phyloP scores from a whole-genome alignment of 306 rosid species.

The Hylodesmum podocarpum region DNA sequence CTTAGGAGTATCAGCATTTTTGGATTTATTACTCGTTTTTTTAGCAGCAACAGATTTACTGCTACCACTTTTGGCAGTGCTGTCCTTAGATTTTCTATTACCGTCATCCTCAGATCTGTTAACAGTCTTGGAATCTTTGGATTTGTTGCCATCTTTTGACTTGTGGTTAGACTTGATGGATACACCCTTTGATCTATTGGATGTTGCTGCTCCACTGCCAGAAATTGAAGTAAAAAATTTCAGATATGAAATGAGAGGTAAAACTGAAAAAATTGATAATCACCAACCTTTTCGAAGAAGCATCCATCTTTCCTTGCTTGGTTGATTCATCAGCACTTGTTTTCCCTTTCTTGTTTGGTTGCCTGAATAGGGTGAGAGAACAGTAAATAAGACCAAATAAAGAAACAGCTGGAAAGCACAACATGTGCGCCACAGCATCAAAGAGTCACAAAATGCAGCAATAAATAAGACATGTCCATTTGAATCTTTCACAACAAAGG shows the following conservation, averaged over 20 bases:
- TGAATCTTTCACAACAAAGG: neutral
- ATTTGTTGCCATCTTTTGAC: conserved; percentile 46
- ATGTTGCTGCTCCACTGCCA: conserved; percentile 49
- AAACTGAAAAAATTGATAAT: neutral
- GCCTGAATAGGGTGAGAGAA: conserved; percentile 44
- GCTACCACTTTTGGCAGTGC: conserved; percentile 43
- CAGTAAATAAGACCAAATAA: conserved; percentile 18
- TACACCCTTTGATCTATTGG: conserved; percentile 57
- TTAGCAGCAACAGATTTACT: conserved; percentile 45
- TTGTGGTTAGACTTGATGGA: conserved; percentile 47
- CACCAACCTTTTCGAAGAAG: conserved; percentile 60
- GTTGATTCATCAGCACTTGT: conserved; percentile 40
- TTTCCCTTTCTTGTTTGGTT: conserved; percentile 64
- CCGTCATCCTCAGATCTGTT: conserved; percentile 47
- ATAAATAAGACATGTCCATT: neutral
- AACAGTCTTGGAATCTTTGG: conserved; percentile 55
- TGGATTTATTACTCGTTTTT: conserved; percentile 51
- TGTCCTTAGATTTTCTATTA: conserved; percentile 57
- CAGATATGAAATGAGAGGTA: conserved; percentile 27
- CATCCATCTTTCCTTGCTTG: conserved; percentile 51
- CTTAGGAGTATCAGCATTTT: conserved; percentile 45
- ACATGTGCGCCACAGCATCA: neutral
- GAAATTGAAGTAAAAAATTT: conserved; percentile 26
- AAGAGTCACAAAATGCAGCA: conserved; percentile 1
- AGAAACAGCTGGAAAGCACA: conserved; percentile 7